Percentiles rank a stretch among this genome's conserved stretches.
phyloP scores from a whole-genome alignment of 2,329 filamentous ascomycete species.

The Penicillium sp. region DNA sequence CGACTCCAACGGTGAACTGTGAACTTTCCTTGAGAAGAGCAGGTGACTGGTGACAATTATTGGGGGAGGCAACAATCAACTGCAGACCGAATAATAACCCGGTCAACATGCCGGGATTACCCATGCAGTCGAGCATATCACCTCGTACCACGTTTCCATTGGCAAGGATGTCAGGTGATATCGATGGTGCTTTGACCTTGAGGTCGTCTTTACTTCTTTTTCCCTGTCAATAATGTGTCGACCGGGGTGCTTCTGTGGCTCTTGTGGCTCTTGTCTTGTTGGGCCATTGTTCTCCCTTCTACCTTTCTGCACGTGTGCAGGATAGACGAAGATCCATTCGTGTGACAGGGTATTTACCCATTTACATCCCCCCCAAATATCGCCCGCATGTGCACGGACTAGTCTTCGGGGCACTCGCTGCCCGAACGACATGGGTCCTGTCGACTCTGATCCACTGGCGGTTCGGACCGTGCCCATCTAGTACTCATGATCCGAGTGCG shows the following conservation, averaged over 20 bases:
- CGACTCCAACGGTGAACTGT: neutral
- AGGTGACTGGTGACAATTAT: too few relatives aligned
- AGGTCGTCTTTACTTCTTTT: neutral
- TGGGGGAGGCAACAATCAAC: neutral
- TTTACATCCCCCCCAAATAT: neutral
- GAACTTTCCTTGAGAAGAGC: neutral
- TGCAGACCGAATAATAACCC: constrained; percentile 14
- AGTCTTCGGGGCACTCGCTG: constrained; percentile 20
- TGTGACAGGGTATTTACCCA: constrained; percentile 14
- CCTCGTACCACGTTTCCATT: constrained; percentile 24
- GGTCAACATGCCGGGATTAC: constrained; percentile 9
- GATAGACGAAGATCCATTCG: neutral
- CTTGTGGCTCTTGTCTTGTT: neutral
- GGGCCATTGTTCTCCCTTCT: neutral
- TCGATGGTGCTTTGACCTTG: constrained; percentile 7
- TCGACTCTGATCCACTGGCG: constrained; percentile 19
- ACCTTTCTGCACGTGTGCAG: constrained; percentile 8
- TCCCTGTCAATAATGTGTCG: neutral
- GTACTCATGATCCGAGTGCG: neutral
- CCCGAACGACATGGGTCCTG: constrained; percentile 25
- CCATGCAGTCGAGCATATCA: constrained; percentile 20
- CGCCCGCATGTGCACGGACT: constrained; percentile 7
- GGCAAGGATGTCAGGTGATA: constrained; percentile 19
- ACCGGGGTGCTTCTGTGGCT: neutral
- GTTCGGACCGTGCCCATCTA: constrained; percentile 26